Base-by-base conservation (phyloP, 148 eudicot genomes). In the Heliosperma pusillum region DNA sequence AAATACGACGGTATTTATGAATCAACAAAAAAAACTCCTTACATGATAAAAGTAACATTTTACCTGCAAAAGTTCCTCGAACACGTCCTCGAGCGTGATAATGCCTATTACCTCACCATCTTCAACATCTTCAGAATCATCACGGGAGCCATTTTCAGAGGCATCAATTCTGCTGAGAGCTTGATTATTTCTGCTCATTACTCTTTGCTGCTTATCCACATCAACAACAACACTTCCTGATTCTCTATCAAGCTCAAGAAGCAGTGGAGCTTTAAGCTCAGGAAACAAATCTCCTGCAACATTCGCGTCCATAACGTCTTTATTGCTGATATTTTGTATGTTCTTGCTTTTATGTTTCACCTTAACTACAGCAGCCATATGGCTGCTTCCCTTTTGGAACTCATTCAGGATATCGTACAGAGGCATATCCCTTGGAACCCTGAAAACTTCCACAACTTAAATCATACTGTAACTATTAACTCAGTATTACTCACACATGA, bases 311-410 rank as follows among this genome's bases (percentile, higher is more conserved):
- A 26, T 52, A 42, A 73, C 65, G 68, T 82, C 87, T 74, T 40
- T 75, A 30, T 71, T 83, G 68, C 70, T 66, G 74, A 72, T 57
- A 66, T 80, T 68, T 30, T 47, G 76, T 78, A 30, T 52, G 50
- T 78, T 81, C 13, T 72, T 88, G 72, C 25, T 67, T 79, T 85
- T 82, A 76, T 75, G 77, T 82, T 88, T 86, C 47, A 83, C 89
- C 82, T 88, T 90, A 65, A 89, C 92, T 36, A 93, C 98, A 83
- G 98, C 98, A 60, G 98, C 97, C 97, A 93, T 93, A 83, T 93
- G 98, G 81, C 98, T 93, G 78, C 90, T 84, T 72, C 98, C 98
- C 79, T 93, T 93, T 70, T 90, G 98, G 82, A 93, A 93, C 84
- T 93, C 97, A 36, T 93, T 93, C 72, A 93, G 87, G 66, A 93